Evolutionary conservation across 768 basidiomycete genomes (phyloP), one percentile per base, ranked within the genome.

Genomic region (Omphalotus guepiniiformis): DNA sequence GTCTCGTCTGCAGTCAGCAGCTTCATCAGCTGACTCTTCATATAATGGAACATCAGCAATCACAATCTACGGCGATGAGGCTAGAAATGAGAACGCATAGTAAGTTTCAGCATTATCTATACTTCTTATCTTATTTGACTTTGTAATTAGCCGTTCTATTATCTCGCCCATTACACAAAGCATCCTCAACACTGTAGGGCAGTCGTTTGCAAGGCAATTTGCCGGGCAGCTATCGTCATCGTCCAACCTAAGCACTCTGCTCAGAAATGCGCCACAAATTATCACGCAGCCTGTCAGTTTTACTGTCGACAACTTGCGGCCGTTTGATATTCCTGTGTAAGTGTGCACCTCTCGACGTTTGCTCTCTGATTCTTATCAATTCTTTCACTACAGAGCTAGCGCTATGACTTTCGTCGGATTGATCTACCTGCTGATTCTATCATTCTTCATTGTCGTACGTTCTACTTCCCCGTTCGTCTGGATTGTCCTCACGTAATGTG

Each of bases 241-340:
- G 1, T 39, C 19, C 13, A 48, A 46, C 46, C 16, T 55, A 22
- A 22, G 40, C 3, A 30, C 47, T 7, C 53, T 78, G 16, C 54
- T 72, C 25, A 47, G 38, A 34, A 60, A 50, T 2, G 71, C 75
- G 3, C 75, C 76, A 1, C 48, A 56, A 27, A 56, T 75, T 6
- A 58, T 79, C 13, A 57, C 64, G 8, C 55, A 60, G 19, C 72
- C 77, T 2, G 46, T 74, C 3, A 57, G 58, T 42, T 78, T 67
- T 48, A 65, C 53, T 0, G 29, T 72, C 3, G 40, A 63, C 16
- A 76, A 79, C 39, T 47, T 72, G 3, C 63, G 69, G 21, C 78
- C 77, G 6, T 79, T 79, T 40, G 69, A 79, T 47, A 57, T 72
- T 16, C 66, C 74, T 34, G 72, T 70, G 69, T 75, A 57, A 21